These are phyloP conservation scores for Oryza nivara DNA, from an alignment of 176 grass and related monocot genomes.

Conservation along the genomic window DNA sequence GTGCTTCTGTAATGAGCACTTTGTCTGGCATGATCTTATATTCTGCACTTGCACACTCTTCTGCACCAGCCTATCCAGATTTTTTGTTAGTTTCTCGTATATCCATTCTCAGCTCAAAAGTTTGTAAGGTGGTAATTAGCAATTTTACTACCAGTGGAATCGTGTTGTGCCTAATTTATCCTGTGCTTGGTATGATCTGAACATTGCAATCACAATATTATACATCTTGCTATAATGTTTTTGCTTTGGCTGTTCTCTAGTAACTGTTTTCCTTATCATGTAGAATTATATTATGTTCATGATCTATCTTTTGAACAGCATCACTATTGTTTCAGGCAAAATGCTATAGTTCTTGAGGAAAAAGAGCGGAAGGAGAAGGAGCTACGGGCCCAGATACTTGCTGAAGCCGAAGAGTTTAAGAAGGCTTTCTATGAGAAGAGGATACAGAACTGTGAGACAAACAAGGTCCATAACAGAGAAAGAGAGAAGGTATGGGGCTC, in stretches of 20 bases:
- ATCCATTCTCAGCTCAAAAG: not conserved
- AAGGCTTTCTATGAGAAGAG: conserved; percentile 84
- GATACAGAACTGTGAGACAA: conserved; percentile 59
- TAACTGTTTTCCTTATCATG: not conserved
- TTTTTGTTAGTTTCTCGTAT: not conserved
- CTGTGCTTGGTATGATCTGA: not conserved
- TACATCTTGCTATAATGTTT: not conserved
- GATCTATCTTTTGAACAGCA: not conserved
- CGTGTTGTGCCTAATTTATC: not conserved
- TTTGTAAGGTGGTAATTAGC: not conserved
- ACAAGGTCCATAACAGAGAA: conserved; percentile 79
- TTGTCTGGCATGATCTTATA: not conserved
- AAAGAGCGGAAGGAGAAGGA: conserved; percentile 87
- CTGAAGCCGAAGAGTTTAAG: conserved; percentile 92
- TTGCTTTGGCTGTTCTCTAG: not conserved
- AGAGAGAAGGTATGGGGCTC: conserved; percentile 69
- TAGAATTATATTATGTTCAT: not conserved
- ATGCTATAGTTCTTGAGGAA: conserved; percentile 79
- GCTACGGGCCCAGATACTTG: conserved; percentile 70
- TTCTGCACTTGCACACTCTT: not conserved
- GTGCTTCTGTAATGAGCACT: not conserved
- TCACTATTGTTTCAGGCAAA: conserved; percentile 64
- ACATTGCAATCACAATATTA: not conserved
- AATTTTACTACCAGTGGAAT: not conserved
- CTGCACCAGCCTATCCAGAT: not conserved